Evolutionary conservation across 202 grass and related monocot genomes (phyloP), one percentile per base, ranked within the genome.

Genomic region (Carex sylvatica): DNA sequence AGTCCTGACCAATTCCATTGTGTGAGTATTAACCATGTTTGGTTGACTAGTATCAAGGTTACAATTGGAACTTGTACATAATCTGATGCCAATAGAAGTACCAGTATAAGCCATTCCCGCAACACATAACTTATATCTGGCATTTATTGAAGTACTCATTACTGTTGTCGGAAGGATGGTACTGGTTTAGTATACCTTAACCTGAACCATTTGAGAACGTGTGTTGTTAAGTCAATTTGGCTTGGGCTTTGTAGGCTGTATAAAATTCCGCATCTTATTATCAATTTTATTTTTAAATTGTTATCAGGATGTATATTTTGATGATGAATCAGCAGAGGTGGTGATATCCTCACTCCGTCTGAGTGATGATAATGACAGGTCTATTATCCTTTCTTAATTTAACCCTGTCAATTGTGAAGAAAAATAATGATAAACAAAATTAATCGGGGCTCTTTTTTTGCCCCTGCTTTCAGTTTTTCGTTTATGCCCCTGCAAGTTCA

Each of bases 281-380:
- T 64, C 33, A n/a, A 55, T 55, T 47, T 82, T 44, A 61, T 66
- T 79, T 59, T 38, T 11, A 23, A 51, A 26, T 70, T 24, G 58
- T 61, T 78, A 80, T 73, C 85, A 99, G 96, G 96, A 99, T 85
- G 94, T 94, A 58, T 94, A 97, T 78, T 97, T 94, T 79, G 90
- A 97, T 85, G 92, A 97, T 26, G 92, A 97, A 79, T 94, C 94
- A 74, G 94, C 94, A 74, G 94, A 97, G 79, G 94, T 97, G 54
- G 94, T 97, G 47, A 97, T 94, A 86, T 92, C 90, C 61, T 97
- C 94, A 14, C 83, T 97, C n/a, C 92, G 94, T 56, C 42, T 97
- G 81, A 92, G 94, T 74, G 94, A 97, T 47, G 94, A 97, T 14
- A 88, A 91, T 79, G 94, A 97, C 0, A 74, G 94, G 94, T 97